Percentiles rank a stretch among this genome's conserved stretches.
phyloP scores from a whole-genome alignment of 2,329 filamentous ascomycete species.

The Curvularia sp. region DNA sequence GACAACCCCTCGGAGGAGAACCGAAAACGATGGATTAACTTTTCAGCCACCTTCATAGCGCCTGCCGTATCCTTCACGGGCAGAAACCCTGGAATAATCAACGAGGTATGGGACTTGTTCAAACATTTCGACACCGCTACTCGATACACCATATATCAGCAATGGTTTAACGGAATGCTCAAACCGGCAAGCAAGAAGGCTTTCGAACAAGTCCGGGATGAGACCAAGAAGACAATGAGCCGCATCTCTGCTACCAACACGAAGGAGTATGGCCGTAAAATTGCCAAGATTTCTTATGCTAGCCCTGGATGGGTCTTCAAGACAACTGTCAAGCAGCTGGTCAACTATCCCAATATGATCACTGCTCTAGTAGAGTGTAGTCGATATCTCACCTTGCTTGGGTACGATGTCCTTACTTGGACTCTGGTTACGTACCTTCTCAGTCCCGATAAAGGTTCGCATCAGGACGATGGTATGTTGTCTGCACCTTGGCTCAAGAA shows the following conservation, averaged over 20 bases:
- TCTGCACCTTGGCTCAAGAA: slow-evolving; percentile 93
- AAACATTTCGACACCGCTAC: slow-evolving; percentile 77
- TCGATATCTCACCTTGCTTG: slow-evolving; percentile 89
- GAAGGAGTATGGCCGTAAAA: slow-evolving; percentile 80
- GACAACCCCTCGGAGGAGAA: slow-evolving; percentile 76
- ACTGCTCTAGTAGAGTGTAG: slow-evolving; percentile 94
- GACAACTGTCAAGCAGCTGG: slow-evolving; percentile 87
- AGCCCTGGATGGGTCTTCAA: slow-evolving; percentile 92
- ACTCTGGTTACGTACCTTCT: slow-evolving; percentile 78
- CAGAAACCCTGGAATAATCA: slow-evolving; percentile 81
- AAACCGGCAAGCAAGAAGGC: slow-evolving; percentile 76
- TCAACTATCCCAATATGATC: slow-evolving; percentile 93
- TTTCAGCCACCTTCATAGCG: slow-evolving; percentile 83
- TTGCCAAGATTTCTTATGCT: slow-evolving; percentile 91
- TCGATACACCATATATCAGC: slow-evolving; percentile 88
- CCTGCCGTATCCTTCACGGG: slow-evolving; percentile 87
- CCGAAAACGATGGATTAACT: slow-evolving; percentile 78
- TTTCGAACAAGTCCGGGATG: slow-evolving; percentile 76
- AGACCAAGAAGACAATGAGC: slow-evolving; percentile 87
- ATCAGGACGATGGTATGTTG: slow-evolving; percentile 72
- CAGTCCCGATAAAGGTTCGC: slow-evolving; percentile 63
- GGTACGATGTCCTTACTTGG: slow-evolving; percentile 94
- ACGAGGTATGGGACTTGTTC: slow-evolving; percentile 85
- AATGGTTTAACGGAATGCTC: slow-evolving; percentile 70
- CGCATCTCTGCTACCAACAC: slow-evolving; percentile 88